Evolutionary conservation across 169 alveolate genomes (phyloP), one percentile per base, ranked within the genome.

Genomic region (Besnoitia besnoiti): DNA sequence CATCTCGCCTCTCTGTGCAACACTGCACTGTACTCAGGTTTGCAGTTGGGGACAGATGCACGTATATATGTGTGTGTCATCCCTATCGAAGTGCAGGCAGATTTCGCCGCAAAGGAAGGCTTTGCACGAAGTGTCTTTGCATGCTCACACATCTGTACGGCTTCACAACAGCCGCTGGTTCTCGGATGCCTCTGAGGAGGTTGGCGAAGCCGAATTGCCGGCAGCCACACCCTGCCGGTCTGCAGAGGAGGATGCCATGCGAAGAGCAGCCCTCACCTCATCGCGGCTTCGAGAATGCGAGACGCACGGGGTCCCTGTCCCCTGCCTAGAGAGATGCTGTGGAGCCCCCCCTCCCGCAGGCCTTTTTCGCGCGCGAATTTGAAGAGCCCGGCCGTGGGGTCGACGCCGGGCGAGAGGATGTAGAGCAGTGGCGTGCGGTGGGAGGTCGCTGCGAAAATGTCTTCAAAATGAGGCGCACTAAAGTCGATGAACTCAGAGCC

Each of bases 391-490:
- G 96, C 95, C 24, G 98, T 98, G 85, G 99, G 99, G 90, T 98
- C 98, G n/a, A 99, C 98, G 44, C 99, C 99, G 44, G 99, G 99
- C 30, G 99, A 96, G 80, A 98, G 93, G 77, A 98, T 97, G 79
- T 98, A 98, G 96, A 98, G 96, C 91, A 98, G 96, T 33, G 99
- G 99, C n/a, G 98, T 98, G 39, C 98, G 95, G 67, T 98, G 96
- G 16, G 98, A 97, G 93, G 99, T 95, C 92, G 97, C 99, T 85
- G 96, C 95, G 55, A 96, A 96, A 27, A 98, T 96, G 5, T 95
- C 95, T 84, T 95, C 97, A 51, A 98, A 95, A 0, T 98, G 96
- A 42, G 98, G 98, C 27, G 97, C 94, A 96, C 98, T 97, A 51
- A 96, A 90, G 49, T 94, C 95, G 47, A 90, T 79, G 89, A 82